Base-by-base conservation (phyloP, 257 asterid species). In the Solanum corneliomulleri region DNA sequence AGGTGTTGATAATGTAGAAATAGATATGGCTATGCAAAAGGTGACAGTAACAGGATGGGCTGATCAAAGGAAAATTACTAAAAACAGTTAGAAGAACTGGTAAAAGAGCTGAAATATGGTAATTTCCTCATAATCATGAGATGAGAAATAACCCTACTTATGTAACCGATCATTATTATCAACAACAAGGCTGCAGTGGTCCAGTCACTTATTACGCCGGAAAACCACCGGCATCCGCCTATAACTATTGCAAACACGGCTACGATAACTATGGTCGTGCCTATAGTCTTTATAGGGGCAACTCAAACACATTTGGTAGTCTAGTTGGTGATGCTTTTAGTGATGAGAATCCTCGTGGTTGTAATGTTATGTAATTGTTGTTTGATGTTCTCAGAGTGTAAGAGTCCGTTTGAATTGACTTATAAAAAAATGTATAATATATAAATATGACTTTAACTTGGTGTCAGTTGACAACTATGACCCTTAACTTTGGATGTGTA, bases 191-290 rank as follows among this genome's bases (percentile, higher is more conserved):
- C 20, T 87, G 89, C 72, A 91, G 91, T 66, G 95, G 95, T 25
- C 92, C 94, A 23, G 87, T 93, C 9, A 77, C 91, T 3, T 85
- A 56, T 86, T 89, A 87, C 74, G 18, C 91, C 21, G 80, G 94
- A 42, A 92, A 87, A 15, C 92, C 94, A 3, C 72, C 96, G 0
- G 89, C 89, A 5, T 93, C 98, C 29, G 78, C 92, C 56, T 95
- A 95, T 86, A 95, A 95, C 91, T 95, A 95, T 89, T 88, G 92
- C 84, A 94, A 95, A 90, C 98, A 95, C n/a, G 98, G 98, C 29
- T 93, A 90, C 23, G 92, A 94, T 82, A 82, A 52, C 84, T 90
- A 90, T 56, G 88, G 69, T 1, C 86, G 58, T 27, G 88, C 75
- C 6, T 84, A 86, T 47, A 29, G 88, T 3, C 86, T 74, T 20